Percentiles rank a stretch among this genome's conserved stretches.
phyloP scores from a whole-genome alignment of 2,329 filamentous ascomycete species.

The Sporothrix pallida region DNA sequence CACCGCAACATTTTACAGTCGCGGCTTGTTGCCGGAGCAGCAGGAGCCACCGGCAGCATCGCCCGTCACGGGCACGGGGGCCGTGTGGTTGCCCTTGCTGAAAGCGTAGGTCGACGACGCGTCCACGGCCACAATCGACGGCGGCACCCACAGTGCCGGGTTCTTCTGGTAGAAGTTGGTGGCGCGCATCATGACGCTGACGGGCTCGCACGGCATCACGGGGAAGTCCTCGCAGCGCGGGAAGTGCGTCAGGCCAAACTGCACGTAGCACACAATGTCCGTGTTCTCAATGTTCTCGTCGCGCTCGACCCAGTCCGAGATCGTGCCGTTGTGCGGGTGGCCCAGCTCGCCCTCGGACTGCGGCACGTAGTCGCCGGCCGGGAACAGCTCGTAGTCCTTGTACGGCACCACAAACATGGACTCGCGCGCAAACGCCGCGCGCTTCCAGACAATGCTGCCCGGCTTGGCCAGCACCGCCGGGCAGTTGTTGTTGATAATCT shows the following conservation, averaged over 20 bases:
- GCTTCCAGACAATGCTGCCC: constrained; percentile 83
- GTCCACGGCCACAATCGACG: constrained; percentile 51
- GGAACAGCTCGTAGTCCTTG: constrained; percentile 79
- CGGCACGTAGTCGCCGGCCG: constrained; percentile 84
- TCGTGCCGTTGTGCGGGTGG: constrained; percentile 52
- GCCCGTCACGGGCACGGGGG: background rate
- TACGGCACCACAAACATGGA: constrained; percentile 89
- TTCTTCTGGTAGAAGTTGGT: constrained; percentile 83
- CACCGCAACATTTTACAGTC: constrained; percentile 31
- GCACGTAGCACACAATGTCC: constrained; percentile 91
- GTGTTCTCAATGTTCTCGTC: constrained; percentile 77
- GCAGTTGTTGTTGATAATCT: constrained; percentile 86
- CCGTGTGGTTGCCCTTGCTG: constrained; percentile 29
- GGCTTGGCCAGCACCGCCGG: constrained; percentile 79
- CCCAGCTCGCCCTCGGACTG: constrained; percentile 83
- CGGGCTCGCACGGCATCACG: constrained; percentile 86
- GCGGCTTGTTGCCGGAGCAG: constrained; percentile 32
- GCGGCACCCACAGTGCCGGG: constrained; percentile 80
- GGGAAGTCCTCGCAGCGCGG: constrained; percentile 89
- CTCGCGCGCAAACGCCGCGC: constrained; percentile 87
- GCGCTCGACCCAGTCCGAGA: constrained; percentile 76
- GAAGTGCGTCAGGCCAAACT: constrained; percentile 89
- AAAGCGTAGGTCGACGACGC: constrained; percentile 35
- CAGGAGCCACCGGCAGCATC: constrained; percentile 23
- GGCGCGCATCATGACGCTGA: constrained; percentile 78